Evolutionary conservation across 345 rosid species (phyloP), one percentile per base, ranked within the genome.

Genomic region (Corchorus olitorius): DNA sequence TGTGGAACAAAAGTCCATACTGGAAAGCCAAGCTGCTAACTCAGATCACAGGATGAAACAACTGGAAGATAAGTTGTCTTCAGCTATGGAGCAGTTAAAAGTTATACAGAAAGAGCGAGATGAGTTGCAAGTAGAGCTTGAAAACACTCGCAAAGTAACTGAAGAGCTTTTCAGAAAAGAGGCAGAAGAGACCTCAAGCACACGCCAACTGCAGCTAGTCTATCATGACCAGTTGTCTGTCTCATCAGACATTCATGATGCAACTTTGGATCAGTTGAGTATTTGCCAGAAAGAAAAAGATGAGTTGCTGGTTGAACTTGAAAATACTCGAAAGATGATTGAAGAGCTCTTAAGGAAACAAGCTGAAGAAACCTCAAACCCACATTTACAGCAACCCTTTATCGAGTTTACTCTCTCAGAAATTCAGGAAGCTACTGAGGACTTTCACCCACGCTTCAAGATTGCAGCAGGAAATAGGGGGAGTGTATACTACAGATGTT

Each of bases 391-490:
- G 33, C 79, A 66, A 60, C 74, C 58, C 54, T 65, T 74, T 50
- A 63, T 65, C 1, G 77, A 70, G 75, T 82, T 84, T 69, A 52
- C 81, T 0, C 50, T 72, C 4, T 70, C 75, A 0, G 89, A 84
- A 33, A 79, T 84, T 41, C 49, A 77, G 33, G 78, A 77, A 75
- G 89, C 87, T 64, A 84, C 84, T 19, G 16, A 69, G 41, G 59
- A 56, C 64, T 83, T 77, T 54, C 41, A 84, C 22, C 77, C 53
- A 16, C 79, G 46, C 0, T 43, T 37, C 48, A 73, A 68, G 78
- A 80, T 84, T 76, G 86, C 73, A 59, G 79, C 81, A 59, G 80
- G 79, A 16, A 75, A 49, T 0, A 63, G 64, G 20, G 81, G 89
- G 20, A 77, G 60, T 58, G 76, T 81, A 17, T 70, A 70, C 34